These are phyloP conservation scores for Macrocystidia cucumis DNA, from an alignment of 1,284 basidiomycete genomes.

Conservation along the genomic window DNA sequence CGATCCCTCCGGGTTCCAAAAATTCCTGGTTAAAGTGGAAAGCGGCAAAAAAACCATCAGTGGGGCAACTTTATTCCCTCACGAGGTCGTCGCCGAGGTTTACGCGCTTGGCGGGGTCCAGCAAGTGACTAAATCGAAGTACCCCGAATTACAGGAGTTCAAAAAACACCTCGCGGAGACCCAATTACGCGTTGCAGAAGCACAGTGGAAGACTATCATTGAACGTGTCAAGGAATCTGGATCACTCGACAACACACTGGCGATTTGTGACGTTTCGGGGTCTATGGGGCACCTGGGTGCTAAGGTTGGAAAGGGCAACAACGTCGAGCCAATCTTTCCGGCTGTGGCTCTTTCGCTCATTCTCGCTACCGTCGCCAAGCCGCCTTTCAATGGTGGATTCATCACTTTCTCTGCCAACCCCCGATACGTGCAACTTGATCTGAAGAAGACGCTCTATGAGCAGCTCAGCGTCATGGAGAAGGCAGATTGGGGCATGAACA, in stretches of 20 bases:
- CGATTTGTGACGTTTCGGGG: conserved; percentile 67
- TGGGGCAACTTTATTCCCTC: conserved; percentile 56
- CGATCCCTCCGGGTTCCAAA: conserved; percentile 48
- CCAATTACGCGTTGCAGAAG: conserved; percentile 40
- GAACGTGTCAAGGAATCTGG: conserved; percentile 44
- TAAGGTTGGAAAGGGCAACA: conserved; percentile 3
- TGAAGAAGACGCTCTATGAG: conserved; percentile 22
- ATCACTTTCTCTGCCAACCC: conserved; percentile 59
- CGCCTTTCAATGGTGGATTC: conserved; percentile 58
- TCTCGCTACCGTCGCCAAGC: conserved; percentile 48
- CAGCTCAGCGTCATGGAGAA: conserved; percentile 29
- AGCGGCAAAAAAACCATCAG: conserved; percentile 45
- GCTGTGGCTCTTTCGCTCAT: conserved; percentile 62
- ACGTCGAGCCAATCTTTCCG: conserved; percentile 42
- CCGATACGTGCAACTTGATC: conserved; percentile 39
- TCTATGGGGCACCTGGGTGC: conserved; percentile 46
- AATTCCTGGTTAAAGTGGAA: conserved; percentile 49
- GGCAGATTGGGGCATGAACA: conserved; percentile 48
- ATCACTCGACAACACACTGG: conserved; percentile 51
- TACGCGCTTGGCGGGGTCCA: conserved; percentile 11
- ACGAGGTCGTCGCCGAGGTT: conserved; percentile 39
- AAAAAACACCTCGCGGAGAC: conserved; percentile 21
- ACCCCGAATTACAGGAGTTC: conserved; percentile 16
- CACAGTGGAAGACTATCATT: conserved; percentile 60
- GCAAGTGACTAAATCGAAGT: conserved; percentile 7